phyloP scores from a whole-genome alignment of 225 moss, liverwort and hornwort genomes.

The Rhytidiadelphus loreus region DNA sequence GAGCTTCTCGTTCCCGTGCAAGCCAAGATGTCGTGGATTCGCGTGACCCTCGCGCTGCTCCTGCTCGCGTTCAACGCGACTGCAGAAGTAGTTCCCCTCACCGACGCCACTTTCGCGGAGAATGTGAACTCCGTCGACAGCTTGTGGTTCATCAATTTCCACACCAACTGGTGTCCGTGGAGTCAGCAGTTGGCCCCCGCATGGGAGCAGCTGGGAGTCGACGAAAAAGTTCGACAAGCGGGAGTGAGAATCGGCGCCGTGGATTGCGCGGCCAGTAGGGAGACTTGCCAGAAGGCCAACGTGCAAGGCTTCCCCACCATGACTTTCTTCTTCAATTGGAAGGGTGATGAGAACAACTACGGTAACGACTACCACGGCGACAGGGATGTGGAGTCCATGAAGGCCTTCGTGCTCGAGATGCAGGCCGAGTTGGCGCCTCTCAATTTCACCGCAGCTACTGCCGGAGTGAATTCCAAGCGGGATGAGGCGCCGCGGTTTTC shows the following conservation, averaged over 20 bases:
- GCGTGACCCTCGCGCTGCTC: neutral
- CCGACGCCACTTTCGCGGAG: constrained; percentile 43
- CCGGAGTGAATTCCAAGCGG: neutral
- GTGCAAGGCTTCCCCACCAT: constrained; percentile 53
- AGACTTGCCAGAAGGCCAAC: constrained; percentile 24
- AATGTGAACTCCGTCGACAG: constrained; percentile 49
- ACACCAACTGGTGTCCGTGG: constrained; percentile 41
- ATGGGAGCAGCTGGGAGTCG: constrained; percentile 57
- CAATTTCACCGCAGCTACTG: neutral
- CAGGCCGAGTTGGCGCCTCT: neutral
- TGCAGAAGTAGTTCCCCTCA: constrained; percentile 47
- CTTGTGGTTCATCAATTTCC: constrained; percentile 78
- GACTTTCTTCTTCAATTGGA: constrained; percentile 40
- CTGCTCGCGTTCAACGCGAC: neutral
- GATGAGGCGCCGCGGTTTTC: neutral
- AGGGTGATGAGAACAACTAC: neutral
- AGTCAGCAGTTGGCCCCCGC: constrained; percentile 53
- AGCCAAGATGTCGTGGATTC: neutral
- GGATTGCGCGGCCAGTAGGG: constrained; percentile 39
- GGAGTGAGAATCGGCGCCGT: constrained; percentile 52
- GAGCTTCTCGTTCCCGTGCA: neutral
- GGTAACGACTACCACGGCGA: constrained; percentile 24
- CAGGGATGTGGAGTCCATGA: constrained; percentile 56
- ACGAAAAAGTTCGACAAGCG: constrained; percentile 31
- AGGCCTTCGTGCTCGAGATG: constrained; percentile 23